Conservation (phyloP, 257 asterid species). For the Solanum medicagineum region DNA sequence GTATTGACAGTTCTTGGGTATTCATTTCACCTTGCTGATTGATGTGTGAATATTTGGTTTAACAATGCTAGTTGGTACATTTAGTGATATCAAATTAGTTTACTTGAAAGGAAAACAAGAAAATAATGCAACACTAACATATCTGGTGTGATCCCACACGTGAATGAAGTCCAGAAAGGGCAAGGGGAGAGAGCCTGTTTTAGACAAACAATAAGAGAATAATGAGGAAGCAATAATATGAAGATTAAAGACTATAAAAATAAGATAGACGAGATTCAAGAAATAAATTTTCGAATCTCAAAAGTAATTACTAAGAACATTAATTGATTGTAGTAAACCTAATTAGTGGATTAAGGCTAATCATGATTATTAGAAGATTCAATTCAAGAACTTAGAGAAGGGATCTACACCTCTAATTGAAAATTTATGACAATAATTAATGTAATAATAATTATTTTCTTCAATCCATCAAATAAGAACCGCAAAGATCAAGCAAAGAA, state of each 20-base stretch:
- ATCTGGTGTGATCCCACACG: background rate
- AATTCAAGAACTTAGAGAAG: background rate
- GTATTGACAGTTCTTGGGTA: background rate
- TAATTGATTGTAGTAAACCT: background rate
- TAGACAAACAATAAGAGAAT: background rate
- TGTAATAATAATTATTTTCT: background rate
- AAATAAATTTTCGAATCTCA: background rate
- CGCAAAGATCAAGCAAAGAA: background rate
- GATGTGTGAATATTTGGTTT: background rate
- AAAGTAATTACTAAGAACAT: background rate
- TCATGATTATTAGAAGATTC: background rate
- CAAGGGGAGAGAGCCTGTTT: background rate
- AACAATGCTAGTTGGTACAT: background rate
- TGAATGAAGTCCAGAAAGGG: background rate
- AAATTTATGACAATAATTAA: background rate
- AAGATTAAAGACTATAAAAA: background rate
- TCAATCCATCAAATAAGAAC: background rate
- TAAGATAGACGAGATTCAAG: background rate
- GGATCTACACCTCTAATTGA: background rate
- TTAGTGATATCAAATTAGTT: background rate
- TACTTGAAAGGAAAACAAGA: background rate
- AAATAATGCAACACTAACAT: background rate
- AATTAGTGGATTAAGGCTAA: background rate
- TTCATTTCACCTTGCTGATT: background rate
- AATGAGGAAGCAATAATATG: background rate